Conservation (phyloP, 202 grass and related monocot species). For the Setaria viridis region DNA sequence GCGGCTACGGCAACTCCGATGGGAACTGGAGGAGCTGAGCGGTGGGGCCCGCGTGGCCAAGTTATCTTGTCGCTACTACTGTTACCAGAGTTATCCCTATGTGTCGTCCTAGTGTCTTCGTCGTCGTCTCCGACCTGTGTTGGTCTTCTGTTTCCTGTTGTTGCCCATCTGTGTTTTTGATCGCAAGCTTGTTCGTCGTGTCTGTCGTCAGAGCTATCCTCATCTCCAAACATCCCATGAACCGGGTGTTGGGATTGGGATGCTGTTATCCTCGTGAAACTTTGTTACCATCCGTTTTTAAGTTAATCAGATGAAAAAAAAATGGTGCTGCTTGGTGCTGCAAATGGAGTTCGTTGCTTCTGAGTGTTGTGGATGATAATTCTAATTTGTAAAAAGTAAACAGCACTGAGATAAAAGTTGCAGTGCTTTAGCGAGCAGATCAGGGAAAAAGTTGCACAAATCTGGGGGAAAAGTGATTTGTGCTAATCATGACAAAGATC, state of each 20-base stretch:
- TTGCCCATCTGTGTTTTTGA: conserved; percentile 56
- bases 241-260: conserved; percentile 9
- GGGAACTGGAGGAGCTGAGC: conserved; percentile 74
- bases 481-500: background rate
- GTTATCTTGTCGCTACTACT: conserved; percentile 30
- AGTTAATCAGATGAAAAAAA: background rate
- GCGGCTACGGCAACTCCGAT: conserved; percentile 54
- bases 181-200: conserved; percentile 20
- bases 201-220: conserved; percentile 6
- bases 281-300: background rate
- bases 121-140: background rate
- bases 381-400: background rate
- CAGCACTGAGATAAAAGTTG: background rate
- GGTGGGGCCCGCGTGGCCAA: conserved; percentile 16
- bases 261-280: background rate
- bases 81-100: conserved; percentile 17
- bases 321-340: conserved; percentile 44
- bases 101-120: conserved; percentile 3
- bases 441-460: background rate
- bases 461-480: background rate
- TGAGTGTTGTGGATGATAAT: background rate
- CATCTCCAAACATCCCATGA: background rate
- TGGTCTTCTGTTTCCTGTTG: background rate
- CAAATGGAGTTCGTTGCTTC: background rate
- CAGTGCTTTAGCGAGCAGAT: background rate